Evolutionary conservation across 1,284 basidiomycete species (phyloP).

Genomic region (Puccinia polysora): DNA sequence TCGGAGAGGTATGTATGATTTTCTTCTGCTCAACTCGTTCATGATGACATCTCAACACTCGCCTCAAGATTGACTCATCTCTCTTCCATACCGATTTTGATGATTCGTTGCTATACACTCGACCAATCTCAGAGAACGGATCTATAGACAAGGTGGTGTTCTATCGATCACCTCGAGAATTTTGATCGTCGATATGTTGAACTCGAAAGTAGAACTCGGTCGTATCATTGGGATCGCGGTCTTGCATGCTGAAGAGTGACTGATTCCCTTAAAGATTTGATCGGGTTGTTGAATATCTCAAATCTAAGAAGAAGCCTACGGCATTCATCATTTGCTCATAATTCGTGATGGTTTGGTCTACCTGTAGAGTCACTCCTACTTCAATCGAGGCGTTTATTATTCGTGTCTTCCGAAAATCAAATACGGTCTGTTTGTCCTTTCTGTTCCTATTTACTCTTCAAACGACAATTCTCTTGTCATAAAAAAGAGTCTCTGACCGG

Average conservation of each 20-base stretch:
- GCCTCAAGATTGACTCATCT: not conserved
- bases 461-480: not conserved
- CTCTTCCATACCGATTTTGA: not conserved
- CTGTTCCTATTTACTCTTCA: not conserved
- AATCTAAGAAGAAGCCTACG: too few relatives aligned
- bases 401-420: constrained; percentile 78
- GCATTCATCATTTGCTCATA: too few relatives aligned
- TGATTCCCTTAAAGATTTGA: constrained; percentile 37
- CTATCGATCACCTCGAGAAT: constrained; percentile 90
- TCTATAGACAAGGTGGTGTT: constrained; percentile 82
- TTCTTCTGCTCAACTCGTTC: not conserved
- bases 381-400: constrained; percentile 86
- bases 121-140: constrained; percentile 67
- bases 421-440: constrained; percentile 56
- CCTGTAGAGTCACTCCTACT: constrained; percentile 78
- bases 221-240: constrained; percentile 87
- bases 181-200: constrained; percentile 90
- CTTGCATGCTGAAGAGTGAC: constrained; percentile 84
- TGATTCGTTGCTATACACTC: too few relatives aligned
- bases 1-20: constrained; percentile 65
- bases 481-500: not conserved
- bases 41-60: not conserved
- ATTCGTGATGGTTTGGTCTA: too few relatives aligned
- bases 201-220: constrained; percentile 71
- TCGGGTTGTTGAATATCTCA: too few relatives aligned